Evolutionary conservation across 2,329 filamentous ascomycete species (phyloP).

Genomic region (Aspergillus pseudotamarii): DNA sequence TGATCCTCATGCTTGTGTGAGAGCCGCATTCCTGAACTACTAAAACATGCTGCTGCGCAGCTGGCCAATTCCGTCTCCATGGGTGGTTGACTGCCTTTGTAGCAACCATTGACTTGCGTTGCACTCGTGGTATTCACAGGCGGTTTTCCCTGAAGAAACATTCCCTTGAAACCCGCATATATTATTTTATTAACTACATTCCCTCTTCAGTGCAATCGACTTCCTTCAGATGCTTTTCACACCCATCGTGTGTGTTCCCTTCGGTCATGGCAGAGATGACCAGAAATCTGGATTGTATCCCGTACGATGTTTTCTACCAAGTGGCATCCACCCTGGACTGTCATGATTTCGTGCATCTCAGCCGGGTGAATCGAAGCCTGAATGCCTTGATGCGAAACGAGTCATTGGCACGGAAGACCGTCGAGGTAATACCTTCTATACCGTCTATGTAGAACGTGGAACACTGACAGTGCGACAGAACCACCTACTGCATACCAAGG

Average conservation of each 20-base stretch:
- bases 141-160: background rate
- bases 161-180: background rate
- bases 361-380: constrained; percentile 56
- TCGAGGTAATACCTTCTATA: constrained; percentile 53
- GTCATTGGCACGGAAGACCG: constrained; percentile 58
- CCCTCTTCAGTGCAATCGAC: background rate
- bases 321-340: constrained; percentile 59
- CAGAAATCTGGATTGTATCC: constrained; percentile 51
- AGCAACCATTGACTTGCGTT: background rate
- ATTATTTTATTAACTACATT: background rate
- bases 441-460: background rate
- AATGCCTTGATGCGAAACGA: constrained; percentile 56
- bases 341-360: constrained; percentile 61
- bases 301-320: constrained; percentile 66
- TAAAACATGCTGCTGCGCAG: background rate
- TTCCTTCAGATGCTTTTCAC: constrained; percentile 7
- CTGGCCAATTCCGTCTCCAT: background rate
- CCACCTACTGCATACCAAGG: constrained; percentile 46
- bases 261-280: constrained; percentile 25
- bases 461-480: constrained; percentile 36
- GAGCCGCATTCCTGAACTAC: constrained; percentile 5
- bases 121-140: background rate
- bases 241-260: constrained; percentile 1
- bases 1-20: background rate
- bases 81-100: background rate